These are phyloP conservation scores for Baorangia bicolor DNA, from an alignment of 768 basidiomycete species.

Conservation along the genomic window DNA sequence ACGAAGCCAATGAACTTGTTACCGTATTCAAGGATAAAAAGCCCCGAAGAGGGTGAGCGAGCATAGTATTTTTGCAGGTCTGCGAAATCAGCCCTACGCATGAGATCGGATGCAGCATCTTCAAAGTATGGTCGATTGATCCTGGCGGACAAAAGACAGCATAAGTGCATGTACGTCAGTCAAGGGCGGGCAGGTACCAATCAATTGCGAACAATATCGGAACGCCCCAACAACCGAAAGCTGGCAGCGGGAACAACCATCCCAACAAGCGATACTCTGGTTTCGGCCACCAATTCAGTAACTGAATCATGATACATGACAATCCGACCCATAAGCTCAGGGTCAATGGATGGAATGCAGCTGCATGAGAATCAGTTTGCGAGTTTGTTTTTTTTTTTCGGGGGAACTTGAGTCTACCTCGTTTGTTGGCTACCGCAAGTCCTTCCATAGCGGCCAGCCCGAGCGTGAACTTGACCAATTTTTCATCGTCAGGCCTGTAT, in stretches of 20 bases:
- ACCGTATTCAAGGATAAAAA: conserved; percentile 67
- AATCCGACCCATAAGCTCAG: conserved; percentile 61
- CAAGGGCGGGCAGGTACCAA: conserved; percentile 46
- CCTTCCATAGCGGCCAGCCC: conserved; percentile 66
- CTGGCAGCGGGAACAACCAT: conserved; percentile 62
- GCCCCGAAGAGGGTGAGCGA: conserved; percentile 59
- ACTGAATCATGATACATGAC: conserved; percentile 56
- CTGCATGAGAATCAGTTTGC: conserved; percentile 1
- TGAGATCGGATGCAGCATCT: conserved; percentile 45
- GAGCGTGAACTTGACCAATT: conserved; percentile 59
- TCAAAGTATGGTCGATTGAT: conserved; percentile 70
- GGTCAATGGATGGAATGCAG: conserved; percentile 63
- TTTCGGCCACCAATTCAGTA: conserved; percentile 69
- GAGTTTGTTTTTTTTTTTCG: neutral
- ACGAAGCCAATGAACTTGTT: conserved; percentile 63
- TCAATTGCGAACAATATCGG: conserved; percentile 67
- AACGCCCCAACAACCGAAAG: conserved; percentile 60
- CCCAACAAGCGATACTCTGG: conserved; percentile 41
- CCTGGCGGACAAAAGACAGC: conserved; percentile 40
- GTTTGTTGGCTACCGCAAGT: conserved; percentile 64
- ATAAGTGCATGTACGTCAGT: neutral
- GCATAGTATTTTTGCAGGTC: conserved; percentile 56
- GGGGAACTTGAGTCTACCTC: conserved; percentile 37
- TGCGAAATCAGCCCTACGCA: conserved; percentile 55
- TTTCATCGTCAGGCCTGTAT: conserved; percentile 52